These are phyloP conservation scores for Aspergillus eucalypticola DNA, from an alignment of 2,329 filamentous ascomycete genomes.

Conservation along the genomic window DNA sequence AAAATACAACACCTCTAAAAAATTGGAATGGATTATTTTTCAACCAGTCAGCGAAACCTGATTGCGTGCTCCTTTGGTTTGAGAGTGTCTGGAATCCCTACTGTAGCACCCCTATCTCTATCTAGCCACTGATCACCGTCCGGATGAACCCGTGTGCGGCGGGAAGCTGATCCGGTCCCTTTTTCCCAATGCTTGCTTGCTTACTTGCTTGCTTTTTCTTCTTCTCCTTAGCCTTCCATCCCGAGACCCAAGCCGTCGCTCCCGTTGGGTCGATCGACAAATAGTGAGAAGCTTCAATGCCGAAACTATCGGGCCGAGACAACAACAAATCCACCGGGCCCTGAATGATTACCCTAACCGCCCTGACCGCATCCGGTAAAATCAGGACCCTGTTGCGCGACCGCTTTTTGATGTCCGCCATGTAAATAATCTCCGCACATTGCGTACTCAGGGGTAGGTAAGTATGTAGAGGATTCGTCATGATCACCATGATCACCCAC, in stretches of 20 bases:
- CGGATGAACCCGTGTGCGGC: neutral
- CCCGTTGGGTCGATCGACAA: neutral
- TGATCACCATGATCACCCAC: neutral
- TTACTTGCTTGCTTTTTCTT: no score
- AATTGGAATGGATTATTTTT: neutral
- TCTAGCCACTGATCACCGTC: neutral
- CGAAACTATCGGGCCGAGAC: neutral
- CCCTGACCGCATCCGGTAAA: neutral
- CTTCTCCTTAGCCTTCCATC: neutral
- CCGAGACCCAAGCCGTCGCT: neutral
- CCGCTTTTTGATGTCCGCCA: neutral
- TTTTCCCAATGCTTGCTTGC: neutral
- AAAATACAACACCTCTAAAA: neutral
- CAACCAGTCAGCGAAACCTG: neutral
- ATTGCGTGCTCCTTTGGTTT: neutral
- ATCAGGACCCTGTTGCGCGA: neutral
- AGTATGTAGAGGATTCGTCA: neutral
- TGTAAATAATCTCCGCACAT: neutral
- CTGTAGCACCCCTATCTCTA: no score
- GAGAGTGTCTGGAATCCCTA: neutral
- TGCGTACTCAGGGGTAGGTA: neutral
- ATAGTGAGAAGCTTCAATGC: neutral
- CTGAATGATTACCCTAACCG: neutral
- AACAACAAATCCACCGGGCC: neutral
- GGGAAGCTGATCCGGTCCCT: neutral